phyloP scores from a whole-genome alignment of 73 alveolate species.

The Paramecium sexaurelia region DNA sequence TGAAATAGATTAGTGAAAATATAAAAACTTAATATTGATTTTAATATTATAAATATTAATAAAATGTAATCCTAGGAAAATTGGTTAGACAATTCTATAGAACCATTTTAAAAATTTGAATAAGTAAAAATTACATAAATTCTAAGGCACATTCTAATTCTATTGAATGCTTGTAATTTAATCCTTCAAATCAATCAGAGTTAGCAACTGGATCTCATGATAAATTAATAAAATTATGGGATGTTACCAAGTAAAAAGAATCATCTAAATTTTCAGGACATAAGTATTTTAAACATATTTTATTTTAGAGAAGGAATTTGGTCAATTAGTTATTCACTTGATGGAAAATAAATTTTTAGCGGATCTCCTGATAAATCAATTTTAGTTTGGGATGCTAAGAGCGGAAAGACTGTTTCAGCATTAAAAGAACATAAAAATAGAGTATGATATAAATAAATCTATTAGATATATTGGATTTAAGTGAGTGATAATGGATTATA shows the following conservation, averaged over 20 bases:
- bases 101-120: conserved; percentile 32
- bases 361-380: conserved; percentile 54
- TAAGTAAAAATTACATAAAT: neutral
- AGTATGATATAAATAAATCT: neutral
- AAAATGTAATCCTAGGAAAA: conserved; percentile 8
- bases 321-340: conserved; percentile 9
- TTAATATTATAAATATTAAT: neutral
- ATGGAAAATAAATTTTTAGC: conserved; percentile 37
- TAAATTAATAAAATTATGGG: conserved; percentile 22
- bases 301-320: conserved; percentile 17
- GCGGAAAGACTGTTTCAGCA: neutral
- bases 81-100: conserved; percentile 41
- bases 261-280: conserved; percentile 3
- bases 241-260: conserved; percentile 33
- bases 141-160: conserved; percentile 31
- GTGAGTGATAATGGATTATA: conserved; percentile 49
- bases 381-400: conserved; percentile 40
- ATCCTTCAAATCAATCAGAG: conserved; percentile 10
- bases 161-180: conserved; percentile 22
- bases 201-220: conserved; percentile 58
- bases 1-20: neutral
- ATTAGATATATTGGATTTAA: conserved; percentile 22
- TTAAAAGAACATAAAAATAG: conserved; percentile 35
- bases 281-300: neutral
- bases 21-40: neutral